phyloP scores from a whole-genome alignment of 768 basidiomycete species.

The Trametes coccinea region DNA sequence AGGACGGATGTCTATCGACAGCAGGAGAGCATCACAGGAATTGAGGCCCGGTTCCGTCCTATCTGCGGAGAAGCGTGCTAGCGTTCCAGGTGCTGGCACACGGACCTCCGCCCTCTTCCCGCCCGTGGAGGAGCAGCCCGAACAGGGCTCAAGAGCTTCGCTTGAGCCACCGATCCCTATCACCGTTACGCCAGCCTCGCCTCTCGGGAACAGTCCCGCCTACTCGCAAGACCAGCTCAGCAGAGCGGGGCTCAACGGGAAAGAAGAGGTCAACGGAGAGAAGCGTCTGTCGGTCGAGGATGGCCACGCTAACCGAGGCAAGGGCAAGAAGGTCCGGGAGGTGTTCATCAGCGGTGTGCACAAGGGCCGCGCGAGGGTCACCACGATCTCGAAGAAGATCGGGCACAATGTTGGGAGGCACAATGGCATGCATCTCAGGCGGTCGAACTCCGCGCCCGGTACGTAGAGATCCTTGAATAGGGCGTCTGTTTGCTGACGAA shows the following conservation, averaged over 20 bases:
- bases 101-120: slow-evolving; percentile 8
- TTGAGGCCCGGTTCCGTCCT: slow-evolving; percentile 33
- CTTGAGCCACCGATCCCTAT: slow-evolving; percentile 41
- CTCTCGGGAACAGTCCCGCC: slow-evolving; percentile 32
- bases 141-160: slow-evolving; percentile 9
- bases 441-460: slow-evolving; percentile 74
- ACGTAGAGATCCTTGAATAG: slow-evolving; percentile 13
- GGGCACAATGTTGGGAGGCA: slow-evolving; percentile 66
- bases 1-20: slow-evolving; percentile 34
- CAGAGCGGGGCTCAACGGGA: slow-evolving; percentile 11
- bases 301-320: slow-evolving; percentile 30
- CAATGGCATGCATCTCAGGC: slow-evolving; percentile 47
- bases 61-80: slow-evolving; percentile 17
- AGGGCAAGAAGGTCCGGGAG: slow-evolving; percentile 75
- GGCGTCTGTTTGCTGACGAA: neutral
- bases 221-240: slow-evolving; percentile 12
- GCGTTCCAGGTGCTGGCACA: neutral
- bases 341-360: slow-evolving; percentile 75
- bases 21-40: slow-evolving; percentile 31
- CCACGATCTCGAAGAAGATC: slow-evolving; percentile 75
- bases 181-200: slow-evolving; percentile 63
- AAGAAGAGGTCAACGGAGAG: slow-evolving; percentile 5
- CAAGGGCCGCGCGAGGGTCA: slow-evolving; percentile 70
- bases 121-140: slow-evolving; percentile 14
- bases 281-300: slow-evolving; percentile 5